These are phyloP conservation scores for Lichtheimia ramosa DNA, from an alignment of 371 early-diverging fungal species.

Conservation along the genomic window DNA sequence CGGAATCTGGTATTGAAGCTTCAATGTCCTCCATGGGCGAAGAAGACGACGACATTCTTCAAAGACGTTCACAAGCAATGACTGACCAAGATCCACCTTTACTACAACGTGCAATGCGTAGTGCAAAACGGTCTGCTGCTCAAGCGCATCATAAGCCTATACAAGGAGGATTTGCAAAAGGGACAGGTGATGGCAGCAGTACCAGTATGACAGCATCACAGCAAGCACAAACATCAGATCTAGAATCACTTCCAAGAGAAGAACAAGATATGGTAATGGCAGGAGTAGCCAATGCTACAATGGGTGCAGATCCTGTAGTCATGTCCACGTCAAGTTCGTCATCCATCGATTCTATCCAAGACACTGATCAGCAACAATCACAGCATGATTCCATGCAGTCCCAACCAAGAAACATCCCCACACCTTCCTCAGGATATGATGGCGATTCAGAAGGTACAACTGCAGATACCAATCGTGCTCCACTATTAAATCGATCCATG, in stretches of 20 bases:
- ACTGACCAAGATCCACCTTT: slow-evolving; percentile 1
- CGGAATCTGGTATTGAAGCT: slow-evolving; percentile 19
- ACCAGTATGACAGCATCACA: background rate
- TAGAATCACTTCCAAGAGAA: slow-evolving; percentile 5
- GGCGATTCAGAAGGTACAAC: slow-evolving; percentile 15
- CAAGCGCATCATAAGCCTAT: background rate
- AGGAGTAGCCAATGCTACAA: slow-evolving; percentile 6
- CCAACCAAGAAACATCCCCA: slow-evolving; percentile 13
- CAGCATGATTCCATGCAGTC: background rate
- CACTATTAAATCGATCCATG: background rate
- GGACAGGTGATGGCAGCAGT: background rate
- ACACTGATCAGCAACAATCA: background rate
- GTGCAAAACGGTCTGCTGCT: slow-evolving; percentile 7
- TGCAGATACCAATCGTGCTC: background rate
- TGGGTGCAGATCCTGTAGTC: background rate
- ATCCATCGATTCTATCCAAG: background rate
- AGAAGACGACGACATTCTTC: slow-evolving; percentile 2
- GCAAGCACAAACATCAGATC: background rate
- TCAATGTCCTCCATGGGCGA: slow-evolving; percentile 14
- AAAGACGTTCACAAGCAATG: background rate
- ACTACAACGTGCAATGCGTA: slow-evolving; percentile 15
- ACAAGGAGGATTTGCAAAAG: background rate
- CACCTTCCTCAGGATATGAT: slow-evolving; percentile 20
- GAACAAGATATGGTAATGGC: slow-evolving; percentile 8
- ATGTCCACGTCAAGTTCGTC: slow-evolving; percentile 7